Evolutionary conservation across 108 stramenopile species (phyloP).

Genomic region (Thalassiosira profunda): DNA sequence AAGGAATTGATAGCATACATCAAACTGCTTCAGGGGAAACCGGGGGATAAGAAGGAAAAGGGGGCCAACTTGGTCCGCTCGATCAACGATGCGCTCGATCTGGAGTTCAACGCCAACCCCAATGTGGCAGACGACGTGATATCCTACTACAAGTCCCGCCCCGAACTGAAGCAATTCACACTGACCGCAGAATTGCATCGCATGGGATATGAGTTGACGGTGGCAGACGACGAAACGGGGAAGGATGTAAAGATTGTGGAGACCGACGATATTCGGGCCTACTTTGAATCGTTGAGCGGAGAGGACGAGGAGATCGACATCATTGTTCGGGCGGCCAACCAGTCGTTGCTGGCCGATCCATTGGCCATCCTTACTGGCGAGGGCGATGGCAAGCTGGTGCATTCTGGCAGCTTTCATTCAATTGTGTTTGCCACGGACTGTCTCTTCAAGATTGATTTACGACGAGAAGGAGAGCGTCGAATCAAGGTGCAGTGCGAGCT

Average conservation of each 20-base stretch:
- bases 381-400: constrained; percentile 66
- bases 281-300: constrained; percentile 30
- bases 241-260: constrained; percentile 33
- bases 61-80: constrained; percentile 45
- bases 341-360: constrained; percentile 83
- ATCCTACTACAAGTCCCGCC: constrained; percentile 72
- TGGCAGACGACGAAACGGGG: constrained; percentile 38
- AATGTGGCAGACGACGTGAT: constrained; percentile 71
- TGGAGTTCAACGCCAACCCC: constrained; percentile 76
- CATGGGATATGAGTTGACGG: constrained; percentile 81
- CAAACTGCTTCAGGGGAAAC: constrained; percentile 19
- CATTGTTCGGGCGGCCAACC: constrained; percentile 72
- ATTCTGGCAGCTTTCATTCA: constrained; percentile 50
- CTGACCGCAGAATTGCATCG: constrained; percentile 73
- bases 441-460: constrained; percentile 44
- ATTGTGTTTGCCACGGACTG: constrained; percentile 44
- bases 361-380: constrained; percentile 71
- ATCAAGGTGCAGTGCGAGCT: constrained; percentile 48
- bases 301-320: constrained; percentile 41
- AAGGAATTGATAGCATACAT: constrained; percentile 41
- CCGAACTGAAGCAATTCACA: constrained; percentile 78
- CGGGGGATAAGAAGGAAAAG: constrained; percentile 7
- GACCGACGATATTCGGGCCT: constrained; percentile 48
- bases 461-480: constrained; percentile 47
- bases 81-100: constrained; percentile 66